These are phyloP conservation scores for Camillea tinctor DNA, from an alignment of 2,329 filamentous ascomycete genomes.

Conservation along the genomic window DNA sequence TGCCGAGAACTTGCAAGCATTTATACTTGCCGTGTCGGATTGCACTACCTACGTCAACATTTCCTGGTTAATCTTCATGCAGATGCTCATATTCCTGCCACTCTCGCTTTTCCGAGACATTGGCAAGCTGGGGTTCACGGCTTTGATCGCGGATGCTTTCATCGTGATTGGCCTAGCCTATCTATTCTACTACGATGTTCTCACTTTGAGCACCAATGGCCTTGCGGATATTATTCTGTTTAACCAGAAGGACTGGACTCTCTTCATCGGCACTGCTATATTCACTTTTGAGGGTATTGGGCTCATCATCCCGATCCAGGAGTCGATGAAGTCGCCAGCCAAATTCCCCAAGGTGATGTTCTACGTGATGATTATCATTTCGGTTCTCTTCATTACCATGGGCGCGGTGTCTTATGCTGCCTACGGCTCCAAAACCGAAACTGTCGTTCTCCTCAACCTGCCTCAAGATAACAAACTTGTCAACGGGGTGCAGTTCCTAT, in stretches of 20 bases:
- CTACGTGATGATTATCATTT: conserved; percentile 93
- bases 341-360: conserved; percentile 90
- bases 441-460: conserved; percentile 92
- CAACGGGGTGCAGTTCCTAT: conserved; percentile 93
- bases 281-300: conserved; percentile 99
- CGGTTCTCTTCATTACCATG: conserved; percentile 84
- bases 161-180: conserved; percentile 91
- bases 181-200: conserved; percentile 91
- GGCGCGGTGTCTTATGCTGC: conserved; percentile 94
- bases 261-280: conserved; percentile 98
- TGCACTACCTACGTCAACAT: conserved; percentile 85
- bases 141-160: conserved; percentile 88
- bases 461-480: conserved; percentile 94
- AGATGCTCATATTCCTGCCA: conserved; percentile 92
- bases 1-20: conserved; percentile 90
- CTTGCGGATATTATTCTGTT: conserved; percentile 86
- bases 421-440: conserved; percentile 92
- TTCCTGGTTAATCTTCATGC: conserved; percentile 86
- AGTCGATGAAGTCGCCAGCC: conserved; percentile 87
- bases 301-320: conserved; percentile 96
- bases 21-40: conserved; percentile 85
- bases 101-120: conserved; percentile 94
- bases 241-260: conserved; percentile 88
- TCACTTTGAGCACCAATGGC: conserved; percentile 74
- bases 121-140: conserved; percentile 93